Evolutionary conservation across 495 filamentous ascomycete species (phyloP), one percentile per base, ranked within the genome.

Genomic region (Aspergillus indologenus): DNA sequence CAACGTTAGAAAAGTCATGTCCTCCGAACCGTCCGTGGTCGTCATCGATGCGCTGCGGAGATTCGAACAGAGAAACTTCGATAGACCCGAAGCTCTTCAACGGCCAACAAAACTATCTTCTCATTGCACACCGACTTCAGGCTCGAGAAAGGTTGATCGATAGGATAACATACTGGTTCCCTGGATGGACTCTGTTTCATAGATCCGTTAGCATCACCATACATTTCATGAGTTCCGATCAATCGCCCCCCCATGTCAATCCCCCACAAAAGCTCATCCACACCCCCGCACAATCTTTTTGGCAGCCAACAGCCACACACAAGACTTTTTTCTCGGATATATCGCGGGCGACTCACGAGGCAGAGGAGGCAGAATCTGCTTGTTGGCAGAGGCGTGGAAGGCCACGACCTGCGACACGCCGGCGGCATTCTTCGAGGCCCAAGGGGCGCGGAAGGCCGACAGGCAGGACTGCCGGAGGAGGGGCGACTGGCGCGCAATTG

Each of bases 351-450:
- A 79, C 87, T 73, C 76, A 90, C 87, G 87, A 71, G 85, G 85
- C 64, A 80, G 72, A 57, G 85, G 80, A 62, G 88, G 86, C 57
- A 92, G 81, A 69, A 92, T 85, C 66, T 75, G 73, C 72, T 81
- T 83, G 72, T 78, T 79, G 65, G 82, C 77, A 45, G 86, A 88
- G 62, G 84, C 85, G 70, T 91, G 88, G 82, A 92, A 92, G 66
- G 84, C 85, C 34, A 88, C 81, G 54, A 83, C 64, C 70, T 77
- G 75, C 65, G 74, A 76, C 55, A 74, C 66, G 49, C 71, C 74
- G 44, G 57, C 56, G 59, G 65, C 68, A 71, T 75, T 76, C 65
- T 65, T 69, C 63, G 66, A 69, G 58, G 71, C 66, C 58, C 76
- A 59, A 48, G 73, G 68, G 62, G 71, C 64, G 60, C 71, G 70